Percentiles rank a stretch among this genome's conserved stretches.
phyloP scores from a whole-genome alignment of 2,329 filamentous ascomycete species.

The Calonectria honghensis region DNA sequence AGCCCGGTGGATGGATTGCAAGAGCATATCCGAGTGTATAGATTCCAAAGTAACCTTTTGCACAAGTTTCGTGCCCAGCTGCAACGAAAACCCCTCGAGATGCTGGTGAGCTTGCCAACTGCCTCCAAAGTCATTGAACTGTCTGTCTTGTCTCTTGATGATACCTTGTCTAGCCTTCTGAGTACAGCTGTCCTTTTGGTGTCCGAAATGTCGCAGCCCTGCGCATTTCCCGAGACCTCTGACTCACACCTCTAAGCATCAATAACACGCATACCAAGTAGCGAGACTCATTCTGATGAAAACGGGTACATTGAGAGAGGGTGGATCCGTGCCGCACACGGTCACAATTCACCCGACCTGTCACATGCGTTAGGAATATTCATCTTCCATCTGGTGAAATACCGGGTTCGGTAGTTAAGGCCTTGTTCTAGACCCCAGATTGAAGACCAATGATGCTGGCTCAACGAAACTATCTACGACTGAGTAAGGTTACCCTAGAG shows the following conservation, averaged over 20 bases:
- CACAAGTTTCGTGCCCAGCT: neutral
- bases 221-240: neutral
- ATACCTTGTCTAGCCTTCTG: neutral
- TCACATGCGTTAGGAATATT: neutral
- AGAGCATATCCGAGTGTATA: too few species aligned
- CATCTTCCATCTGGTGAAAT: neutral
- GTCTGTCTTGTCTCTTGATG: neutral
- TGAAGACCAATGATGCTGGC: neutral
- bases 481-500: neutral
- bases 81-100: neutral
- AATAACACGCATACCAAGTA: neutral
- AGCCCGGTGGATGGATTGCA: neutral
- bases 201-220: neutral
- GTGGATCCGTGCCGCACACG: constrained; percentile 6
- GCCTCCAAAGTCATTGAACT: neutral
- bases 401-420: neutral
- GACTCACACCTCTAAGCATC: too few species aligned
- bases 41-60: neutral
- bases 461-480: too few species aligned
- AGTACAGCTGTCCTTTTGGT: neutral
- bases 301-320: neutral
- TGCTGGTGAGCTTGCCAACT: neutral
- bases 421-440: neutral
- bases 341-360: neutral
- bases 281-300: neutral